Conservation (phyloP, 352 stramenopile genomes). For the Phytopythium boreale region DNA sequence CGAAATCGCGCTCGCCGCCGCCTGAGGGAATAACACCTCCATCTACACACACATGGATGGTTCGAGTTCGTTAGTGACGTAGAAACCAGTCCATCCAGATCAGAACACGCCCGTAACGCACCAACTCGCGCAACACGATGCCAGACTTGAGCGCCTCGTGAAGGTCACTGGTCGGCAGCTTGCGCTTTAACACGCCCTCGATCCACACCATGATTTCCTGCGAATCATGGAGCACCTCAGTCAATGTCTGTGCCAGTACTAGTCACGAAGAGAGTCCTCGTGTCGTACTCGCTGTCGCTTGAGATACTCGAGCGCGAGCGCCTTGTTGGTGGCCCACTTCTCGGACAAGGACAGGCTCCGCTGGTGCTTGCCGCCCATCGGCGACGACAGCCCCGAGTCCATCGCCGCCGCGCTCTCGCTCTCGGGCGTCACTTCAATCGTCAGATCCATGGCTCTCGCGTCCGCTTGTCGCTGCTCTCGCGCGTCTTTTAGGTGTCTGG, state of each 20-base stretch:
- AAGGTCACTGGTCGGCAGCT: slow-evolving; percentile 52
- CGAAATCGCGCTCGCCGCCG: slow-evolving; percentile 40
- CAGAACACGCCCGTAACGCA: slow-evolving; percentile 10
- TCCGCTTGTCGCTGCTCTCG: not conserved
- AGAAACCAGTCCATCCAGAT: not conserved
- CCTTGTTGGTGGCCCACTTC: slow-evolving; percentile 76
- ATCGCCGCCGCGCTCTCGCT: slow-evolving; percentile 13
- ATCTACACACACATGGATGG: slow-evolving; percentile 19
- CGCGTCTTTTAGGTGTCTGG: not conserved
- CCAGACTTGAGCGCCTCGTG: slow-evolving; percentile 69
- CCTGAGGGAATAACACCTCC: slow-evolving; percentile 51
- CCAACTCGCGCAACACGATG: slow-evolving; percentile 72
- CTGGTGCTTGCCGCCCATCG: slow-evolving; percentile 69
- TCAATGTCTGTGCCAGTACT: not conserved
- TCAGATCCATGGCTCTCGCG: slow-evolving; percentile 33
- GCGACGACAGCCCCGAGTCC: slow-evolving; percentile 29
- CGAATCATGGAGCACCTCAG: not conserved
- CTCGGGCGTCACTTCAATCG: slow-evolving; percentile 33
- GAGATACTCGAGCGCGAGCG: slow-evolving; percentile 69
- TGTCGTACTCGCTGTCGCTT: slow-evolving; percentile 52
- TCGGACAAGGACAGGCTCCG: slow-evolving; percentile 63
- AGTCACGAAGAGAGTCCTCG: not conserved
- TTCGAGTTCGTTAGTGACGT: not conserved
- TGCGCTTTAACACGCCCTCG: slow-evolving; percentile 54
- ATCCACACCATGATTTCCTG: slow-evolving; percentile 77